Evolutionary conservation across 768 basidiomycete genomes (phyloP), one percentile per base, ranked within the genome.

Genomic region (Pisolithus marmoratus): DNA sequence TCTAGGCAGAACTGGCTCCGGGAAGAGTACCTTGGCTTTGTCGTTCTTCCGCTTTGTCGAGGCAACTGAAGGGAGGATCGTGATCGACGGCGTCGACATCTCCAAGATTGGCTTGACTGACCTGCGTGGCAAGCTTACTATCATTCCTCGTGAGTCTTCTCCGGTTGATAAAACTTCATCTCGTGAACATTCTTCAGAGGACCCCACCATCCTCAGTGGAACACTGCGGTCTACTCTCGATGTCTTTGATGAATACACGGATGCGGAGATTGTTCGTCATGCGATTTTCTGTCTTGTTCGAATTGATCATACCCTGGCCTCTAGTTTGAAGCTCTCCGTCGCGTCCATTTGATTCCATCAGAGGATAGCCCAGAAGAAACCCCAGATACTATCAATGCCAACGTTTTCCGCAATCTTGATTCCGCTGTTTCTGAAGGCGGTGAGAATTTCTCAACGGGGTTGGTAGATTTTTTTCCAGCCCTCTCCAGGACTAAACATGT

Each of bases 21-120:
- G 89, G 31, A 91, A 91, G 71, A 87, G 85, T 58, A 90, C 89
- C 2, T 74, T 89, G 12, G 90, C 90, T 0, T 72, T 93, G 12
- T 87, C 86, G 8, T 88, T 93, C 71, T 92, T 94, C 81, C 80
- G 88, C 22, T 90, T 92, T 62, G 90, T 94, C n/a, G 90, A 94
- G 62, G 83, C 91, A 1, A 82, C 81, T 0, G 75, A 84, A 58
- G 91, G 91, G 6, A 74, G 73, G 7, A 92, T 93, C 49, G 41
- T 81, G 4, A 74, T 94, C 36, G 92, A 93, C 62, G 87, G 75
- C n/a, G 45, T 90, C 11, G 87, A 94, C 58, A 91, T 91, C 53
- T 75, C 89, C 26, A 74, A 76, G 50, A 80, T 94, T 49, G 92
- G 91, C 19, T 71, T 94, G 34, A 87, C 86, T 0, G 90, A 94